phyloP scores from a whole-genome alignment of 2,329 filamentous ascomycete genomes.

The Venturiaceae sp. region DNA sequence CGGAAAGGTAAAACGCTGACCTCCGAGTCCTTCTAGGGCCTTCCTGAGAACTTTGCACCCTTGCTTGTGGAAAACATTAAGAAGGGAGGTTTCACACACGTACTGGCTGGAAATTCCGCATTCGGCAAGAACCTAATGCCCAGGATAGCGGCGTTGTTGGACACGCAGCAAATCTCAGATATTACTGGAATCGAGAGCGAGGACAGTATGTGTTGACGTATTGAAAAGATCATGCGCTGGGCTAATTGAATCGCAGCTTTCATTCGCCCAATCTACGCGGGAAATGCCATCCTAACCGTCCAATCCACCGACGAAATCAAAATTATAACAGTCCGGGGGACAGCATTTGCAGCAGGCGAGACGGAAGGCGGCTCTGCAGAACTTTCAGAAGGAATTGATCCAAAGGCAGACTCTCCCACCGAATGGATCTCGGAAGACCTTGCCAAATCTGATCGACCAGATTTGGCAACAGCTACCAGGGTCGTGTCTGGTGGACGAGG shows the following conservation, averaged over 20 bases:
- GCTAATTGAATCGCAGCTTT: constrained; percentile 46
- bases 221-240: neutral
- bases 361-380: constrained; percentile 63
- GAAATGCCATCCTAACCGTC: constrained; percentile 93
- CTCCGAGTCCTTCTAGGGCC: constrained; percentile 41
- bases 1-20: neutral
- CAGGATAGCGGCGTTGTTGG: constrained; percentile 80
- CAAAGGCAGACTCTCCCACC: constrained; percentile 61
- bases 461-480: constrained; percentile 77
- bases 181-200: constrained; percentile 79
- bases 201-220: constrained; percentile 49
- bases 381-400: constrained; percentile 74
- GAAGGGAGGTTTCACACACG: constrained; percentile 86
- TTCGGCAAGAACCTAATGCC: constrained; percentile 96
- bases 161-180: constrained; percentile 89
- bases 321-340: constrained; percentile 85
- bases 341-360: constrained; percentile 72
- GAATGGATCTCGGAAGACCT: constrained; percentile 95
- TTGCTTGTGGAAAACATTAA: constrained; percentile 94
- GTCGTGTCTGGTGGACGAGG: constrained; percentile 93
- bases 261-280: constrained; percentile 92
- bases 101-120: constrained; percentile 82
- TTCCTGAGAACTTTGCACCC: constrained; percentile 91
- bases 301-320: constrained; percentile 82
- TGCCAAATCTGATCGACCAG: constrained; percentile 85